phyloP scores from a whole-genome alignment of 108 stramenopile genomes.

The Nitzschia inconspicua region DNA sequence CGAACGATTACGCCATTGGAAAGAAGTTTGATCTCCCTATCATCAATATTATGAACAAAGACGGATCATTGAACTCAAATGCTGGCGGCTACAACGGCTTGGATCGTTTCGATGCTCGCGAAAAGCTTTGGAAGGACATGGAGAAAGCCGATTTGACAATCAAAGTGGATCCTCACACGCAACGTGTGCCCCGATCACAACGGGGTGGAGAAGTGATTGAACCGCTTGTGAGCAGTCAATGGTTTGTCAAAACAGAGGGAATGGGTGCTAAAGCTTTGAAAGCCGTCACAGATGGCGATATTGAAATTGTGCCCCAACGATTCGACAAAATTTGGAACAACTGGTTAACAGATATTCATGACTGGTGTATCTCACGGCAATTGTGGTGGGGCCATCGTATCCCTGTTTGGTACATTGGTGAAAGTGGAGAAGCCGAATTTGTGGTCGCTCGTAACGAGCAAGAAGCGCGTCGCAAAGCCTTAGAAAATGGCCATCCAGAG shows the following conservation, averaged over 20 bases:
- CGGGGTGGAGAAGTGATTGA: constrained; percentile 99
- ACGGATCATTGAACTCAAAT: constrained; percentile 82
- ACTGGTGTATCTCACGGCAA: constrained; percentile 97
- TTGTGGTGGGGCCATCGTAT: constrained; percentile 98
- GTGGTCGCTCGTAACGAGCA: constrained; percentile 85
- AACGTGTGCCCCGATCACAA: constrained; percentile 94
- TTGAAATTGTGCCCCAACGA: constrained; percentile 89
- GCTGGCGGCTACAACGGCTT: constrained; percentile 84
- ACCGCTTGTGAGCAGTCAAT: constrained; percentile 96
- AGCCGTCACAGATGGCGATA: constrained; percentile 86
- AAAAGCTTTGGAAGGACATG: constrained; percentile 90
- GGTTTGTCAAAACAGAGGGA: constrained; percentile 94
- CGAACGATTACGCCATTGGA: constrained; percentile 96
- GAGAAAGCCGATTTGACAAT: constrained; percentile 72
- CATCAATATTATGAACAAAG: constrained; percentile 97
- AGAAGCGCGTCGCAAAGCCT: constrained; percentile 78
- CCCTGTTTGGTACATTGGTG: constrained; percentile 91
- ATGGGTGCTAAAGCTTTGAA: constrained; percentile 88
- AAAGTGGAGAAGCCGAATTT: constrained; percentile 65
- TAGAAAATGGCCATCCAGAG: constrained; percentile 51
- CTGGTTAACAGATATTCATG: constrained; percentile 92
- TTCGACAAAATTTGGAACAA: constrained; percentile 92
- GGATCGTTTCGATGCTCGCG: constrained; percentile 92
- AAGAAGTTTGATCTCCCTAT: constrained; percentile 88
- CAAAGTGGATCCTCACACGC: constrained; percentile 82